A percentile compares a stretch with the other conserved stretches of the same genome.
Evolutionary conservation across 1,284 basidiomycete species (phyloP).

Genomic region (Rhodofomes roseus): DNA sequence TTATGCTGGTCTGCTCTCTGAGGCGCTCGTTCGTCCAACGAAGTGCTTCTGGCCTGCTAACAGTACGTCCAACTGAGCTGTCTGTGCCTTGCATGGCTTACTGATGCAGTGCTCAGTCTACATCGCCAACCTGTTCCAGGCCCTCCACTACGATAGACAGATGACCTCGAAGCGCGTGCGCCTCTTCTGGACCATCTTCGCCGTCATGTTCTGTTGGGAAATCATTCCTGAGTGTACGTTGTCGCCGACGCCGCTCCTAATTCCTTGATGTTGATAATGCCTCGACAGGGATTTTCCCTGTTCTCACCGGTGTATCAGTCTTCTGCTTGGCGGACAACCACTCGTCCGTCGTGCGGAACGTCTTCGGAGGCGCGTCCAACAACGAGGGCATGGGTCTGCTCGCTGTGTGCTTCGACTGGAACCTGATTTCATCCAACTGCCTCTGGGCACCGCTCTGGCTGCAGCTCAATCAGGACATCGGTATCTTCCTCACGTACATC

Average conservation of each 20-base stretch:
- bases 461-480: constrained; percentile 33
- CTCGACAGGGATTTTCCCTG: constrained; percentile 28
- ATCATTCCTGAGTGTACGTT: constrained; percentile 26
- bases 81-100: background rate
- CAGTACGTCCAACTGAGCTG: constrained; percentile 15
- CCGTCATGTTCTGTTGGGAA: constrained; percentile 30
- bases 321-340: constrained; percentile 57
- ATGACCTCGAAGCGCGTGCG: constrained; percentile 28
- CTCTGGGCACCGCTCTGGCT: constrained; percentile 31
- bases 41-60: constrained; percentile 30
- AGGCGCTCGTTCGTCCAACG: constrained; percentile 29
- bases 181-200: constrained; percentile 26
- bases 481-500: constrained; percentile 29
- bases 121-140: constrained; percentile 29
- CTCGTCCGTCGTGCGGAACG: constrained; percentile 43
- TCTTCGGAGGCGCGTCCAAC: constrained; percentile 60
- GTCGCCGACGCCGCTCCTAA: background rate
- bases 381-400: constrained; percentile 54
- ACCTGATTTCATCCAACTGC: constrained; percentile 28
- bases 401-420: constrained; percentile 57
- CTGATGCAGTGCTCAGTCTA: constrained; percentile 14
- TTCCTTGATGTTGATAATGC: constrained; percentile 3
- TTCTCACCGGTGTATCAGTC: constrained; percentile 47
- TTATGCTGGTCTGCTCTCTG: constrained; percentile 28
- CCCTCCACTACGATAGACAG: constrained; percentile 27